phyloP scores from a whole-genome alignment of 805 yeast genomes.

The Metschnikowia arizonensis region DNA sequence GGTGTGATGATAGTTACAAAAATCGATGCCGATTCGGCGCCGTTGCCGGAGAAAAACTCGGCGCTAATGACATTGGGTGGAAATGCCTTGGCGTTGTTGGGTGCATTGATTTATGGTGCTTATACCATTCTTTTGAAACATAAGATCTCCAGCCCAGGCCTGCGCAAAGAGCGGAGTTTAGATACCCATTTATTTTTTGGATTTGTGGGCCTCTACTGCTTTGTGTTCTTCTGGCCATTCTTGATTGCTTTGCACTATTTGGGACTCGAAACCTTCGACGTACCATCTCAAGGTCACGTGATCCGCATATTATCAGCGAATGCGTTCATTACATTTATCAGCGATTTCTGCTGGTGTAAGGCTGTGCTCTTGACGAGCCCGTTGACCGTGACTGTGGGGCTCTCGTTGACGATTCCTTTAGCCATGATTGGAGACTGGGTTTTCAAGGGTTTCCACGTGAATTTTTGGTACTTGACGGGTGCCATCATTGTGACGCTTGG shows the following conservation, averaged over 20 bases:
- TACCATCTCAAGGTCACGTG: constrained; percentile 56
- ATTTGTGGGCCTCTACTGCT: constrained; percentile 83
- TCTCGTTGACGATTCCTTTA: constrained; percentile 88
- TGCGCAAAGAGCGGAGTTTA: constrained; percentile 64
- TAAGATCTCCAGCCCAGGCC: constrained; percentile 43
- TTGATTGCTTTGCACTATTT: constrained; percentile 58
- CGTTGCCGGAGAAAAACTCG: constrained; percentile 9
- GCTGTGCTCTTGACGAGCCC: constrained; percentile 94
- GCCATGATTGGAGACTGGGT: constrained; percentile 85
- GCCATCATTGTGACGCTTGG: constrained; percentile 78
- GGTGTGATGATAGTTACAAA: constrained; percentile 81
- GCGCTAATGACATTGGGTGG: constrained; percentile 49
- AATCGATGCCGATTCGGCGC: constrained; percentile 41
- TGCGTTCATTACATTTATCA: constrained; percentile 72
- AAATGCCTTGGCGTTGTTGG: constrained; percentile 71
- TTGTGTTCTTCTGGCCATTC: constrained; percentile 78
- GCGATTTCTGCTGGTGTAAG: constrained; percentile 94
- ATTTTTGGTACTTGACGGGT: constrained; percentile 66
- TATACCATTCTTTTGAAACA: constrained; percentile 82
- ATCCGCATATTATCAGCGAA: constrained; percentile 56
- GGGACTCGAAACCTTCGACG: constrained; percentile 66
- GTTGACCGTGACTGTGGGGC: constrained; percentile 90
- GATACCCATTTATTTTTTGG: constrained; percentile 91
- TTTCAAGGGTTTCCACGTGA: constrained; percentile 59
- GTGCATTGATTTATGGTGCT: constrained; percentile 88